Percentiles rank a stretch among this genome's conserved stretches.
These are phyloP conservation scores for Ophiocordyceps robertsii DNA, from an alignment of 2,329 filamentous ascomycete genomes.

Conservation along the genomic window DNA sequence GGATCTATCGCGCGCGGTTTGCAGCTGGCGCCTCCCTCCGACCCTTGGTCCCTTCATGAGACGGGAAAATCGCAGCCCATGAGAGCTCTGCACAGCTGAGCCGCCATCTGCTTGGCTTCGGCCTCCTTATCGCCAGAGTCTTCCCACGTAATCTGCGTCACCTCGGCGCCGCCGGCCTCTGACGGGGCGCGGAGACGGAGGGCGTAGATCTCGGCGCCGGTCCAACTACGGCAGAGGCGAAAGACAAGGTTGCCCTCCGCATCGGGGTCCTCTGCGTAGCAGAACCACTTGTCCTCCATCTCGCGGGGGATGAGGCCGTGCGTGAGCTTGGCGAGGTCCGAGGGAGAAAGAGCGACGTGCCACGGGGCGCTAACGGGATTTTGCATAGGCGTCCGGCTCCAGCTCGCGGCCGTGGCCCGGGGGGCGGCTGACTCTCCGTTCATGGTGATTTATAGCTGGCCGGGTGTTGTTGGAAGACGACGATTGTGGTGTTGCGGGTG, in stretches of 20 bases:
- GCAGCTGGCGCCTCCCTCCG: too few relatives aligned
- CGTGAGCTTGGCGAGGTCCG: not conserved
- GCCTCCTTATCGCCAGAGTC: not conserved
- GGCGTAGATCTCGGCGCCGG: not conserved
- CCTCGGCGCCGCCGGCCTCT: not conserved
- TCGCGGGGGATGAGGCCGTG: not conserved
- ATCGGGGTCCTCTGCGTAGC: not conserved
- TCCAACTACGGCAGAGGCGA: not conserved
- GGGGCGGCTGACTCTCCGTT: not conserved
- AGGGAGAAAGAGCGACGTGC: not conserved
- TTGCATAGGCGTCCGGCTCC: not conserved
- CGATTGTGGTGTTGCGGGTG: too few relatives aligned
- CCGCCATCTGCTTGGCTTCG: not conserved
- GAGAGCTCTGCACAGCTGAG: not conserved
- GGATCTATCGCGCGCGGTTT: too few relatives aligned
- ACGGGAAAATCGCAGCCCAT: not conserved
- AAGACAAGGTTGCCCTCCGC: not conserved
- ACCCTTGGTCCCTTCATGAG: not conserved
- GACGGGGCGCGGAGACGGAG: not conserved
- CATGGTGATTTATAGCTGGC: too few relatives aligned
- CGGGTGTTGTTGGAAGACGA: too few relatives aligned
- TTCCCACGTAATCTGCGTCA: not conserved
- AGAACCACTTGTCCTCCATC: not conserved
- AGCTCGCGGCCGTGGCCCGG: not conserved
- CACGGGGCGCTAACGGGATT: not conserved